phyloP scores from a whole-genome alignment of 306 rosid genomes.

The Casuarina equisetifolia region DNA sequence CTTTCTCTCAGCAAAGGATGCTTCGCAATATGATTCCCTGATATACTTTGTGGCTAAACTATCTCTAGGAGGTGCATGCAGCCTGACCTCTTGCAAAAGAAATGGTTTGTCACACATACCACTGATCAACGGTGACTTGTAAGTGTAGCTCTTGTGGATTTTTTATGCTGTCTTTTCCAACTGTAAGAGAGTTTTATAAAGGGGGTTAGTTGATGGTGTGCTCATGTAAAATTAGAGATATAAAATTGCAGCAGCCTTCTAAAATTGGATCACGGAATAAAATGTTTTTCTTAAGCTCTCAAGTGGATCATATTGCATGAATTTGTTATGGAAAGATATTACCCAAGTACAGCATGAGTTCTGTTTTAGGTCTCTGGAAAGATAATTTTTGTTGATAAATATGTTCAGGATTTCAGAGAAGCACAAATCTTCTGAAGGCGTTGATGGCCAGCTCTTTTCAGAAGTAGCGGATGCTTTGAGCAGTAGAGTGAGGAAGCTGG shows the following conservation, averaged over 20 bases:
- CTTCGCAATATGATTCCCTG: slow-evolving; percentile 41
- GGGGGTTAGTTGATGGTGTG: neutral
- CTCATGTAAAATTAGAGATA: neutral
- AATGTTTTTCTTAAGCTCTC: neutral
- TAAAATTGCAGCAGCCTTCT: neutral
- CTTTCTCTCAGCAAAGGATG: slow-evolving; percentile 42
- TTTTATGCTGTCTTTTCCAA: neutral
- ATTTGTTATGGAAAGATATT: neutral
- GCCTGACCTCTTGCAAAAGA: slow-evolving; percentile 30
- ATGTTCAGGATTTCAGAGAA: slow-evolving; percentile 40
- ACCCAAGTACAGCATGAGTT: neutral
- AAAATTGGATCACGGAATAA: neutral
- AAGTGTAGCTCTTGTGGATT: slow-evolving; percentile 28
- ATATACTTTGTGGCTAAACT: slow-evolving; percentile 37
- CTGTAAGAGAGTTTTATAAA: neutral
- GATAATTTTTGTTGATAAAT: slow-evolving; percentile 13
- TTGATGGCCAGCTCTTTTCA: slow-evolving; percentile 27
- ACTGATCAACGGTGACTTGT: slow-evolving; percentile 27
- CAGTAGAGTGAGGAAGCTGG: slow-evolving; percentile 40
- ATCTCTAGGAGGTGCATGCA: slow-evolving; percentile 53
- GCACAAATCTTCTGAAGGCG: slow-evolving; percentile 25
- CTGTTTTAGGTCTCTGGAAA: neutral
- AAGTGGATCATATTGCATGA: neutral
- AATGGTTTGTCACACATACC: slow-evolving; percentile 18
- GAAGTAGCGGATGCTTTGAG: slow-evolving; percentile 36